Base-by-base conservation (phyloP, 148 eudicot species). In the Arctostaphylos glauca region DNA sequence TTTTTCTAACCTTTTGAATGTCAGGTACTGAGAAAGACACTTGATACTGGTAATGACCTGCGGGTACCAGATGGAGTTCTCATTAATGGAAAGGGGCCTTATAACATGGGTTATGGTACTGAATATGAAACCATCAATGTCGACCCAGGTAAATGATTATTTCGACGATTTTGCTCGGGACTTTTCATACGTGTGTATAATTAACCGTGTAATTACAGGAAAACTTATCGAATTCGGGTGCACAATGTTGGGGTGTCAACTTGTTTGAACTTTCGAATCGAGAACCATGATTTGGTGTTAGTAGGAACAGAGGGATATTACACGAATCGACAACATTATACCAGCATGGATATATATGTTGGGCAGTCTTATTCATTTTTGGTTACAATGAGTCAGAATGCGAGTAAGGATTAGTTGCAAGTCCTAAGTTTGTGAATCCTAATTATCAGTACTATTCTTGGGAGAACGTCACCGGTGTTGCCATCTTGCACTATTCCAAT, bases 41-140 rank as follows among this genome's bases (percentile, higher is more conserved):
- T 96, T n/a, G 86, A 94, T 78, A 89, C 84, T 47, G 99, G 98
- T 74, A 90, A 85, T 81, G 91, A 90, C 56, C 97, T 96, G 18
- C 94, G 99, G 80, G 94, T 92, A 97, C 98, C 98, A 3, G 95
- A 96, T 87, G 99, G 99, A 78, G 98, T 96, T 84, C 88, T 96
- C 76, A 94, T 96, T 13, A 96, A 96, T 81, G 99, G 99, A 62
- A 96, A 92, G 89, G 99, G 99, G 21, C 99, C 99, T 31, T 96
- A 88, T 76, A 87, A 7, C 23, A 19, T 1, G 9, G 88, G 85
- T 94, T 94, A 89, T 87, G 95, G 94, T 74, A 93, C 94, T 85
- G 98, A 94, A 81, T 89, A 87, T 77, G 94, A 92, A 85, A 93
- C 92, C 77, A 84, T 96, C 77, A 79, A 91, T 81, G 99, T 96